Evolutionary conservation across 495 filamentous ascomycete species (phyloP), one percentile per base, ranked within the genome.

Genomic region (Emericellopsis terricola): DNA sequence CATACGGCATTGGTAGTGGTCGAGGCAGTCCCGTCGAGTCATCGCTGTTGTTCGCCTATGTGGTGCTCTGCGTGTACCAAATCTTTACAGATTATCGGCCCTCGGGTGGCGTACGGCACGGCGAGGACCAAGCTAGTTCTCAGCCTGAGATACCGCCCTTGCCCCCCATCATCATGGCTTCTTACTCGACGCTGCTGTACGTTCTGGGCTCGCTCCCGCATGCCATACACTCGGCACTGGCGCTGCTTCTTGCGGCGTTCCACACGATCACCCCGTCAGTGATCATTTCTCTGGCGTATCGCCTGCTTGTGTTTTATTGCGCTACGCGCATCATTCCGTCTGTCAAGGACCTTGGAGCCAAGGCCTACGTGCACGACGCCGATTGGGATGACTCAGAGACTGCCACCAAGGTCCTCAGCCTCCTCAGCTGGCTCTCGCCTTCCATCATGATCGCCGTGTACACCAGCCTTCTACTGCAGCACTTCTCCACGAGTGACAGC

Each of bases 21-120:
- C 77, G 85, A 44, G 89, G 89, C 32, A 97, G 94, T 48, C 81
- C 86, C 3, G 83, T 97, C 24, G 89, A 97, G 56, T 91, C 81
- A 45, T 94, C 86, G 11, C 65, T 97, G 15, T 70, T 97, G 21
- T 94, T 97, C 50, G 87, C 89, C 47, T 97, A 97, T 53, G 72
- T 94, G 36, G 86, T 92, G 9, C 74, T 97, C 40, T 94, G 85
- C 62, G 78, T 94, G 49, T 97, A 97, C 53, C 89, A 97, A 53
- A 94, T 94, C 47, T 97, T 97, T 57, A 97, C 89, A 28, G 89
- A 97, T 50, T 97, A 94, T 55, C 69, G 83, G 43, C 85, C 85
- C 7, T 83, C 79, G 3, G 60, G 65, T 28, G 65, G 67, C 1
- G 53, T 68, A 19, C 68, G 70, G 14, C 64, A 68, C 7, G 60